These are phyloP conservation scores for Udeniomyces megalosporus DNA, from an alignment of 768 basidiomycete species.

Conservation along the genomic window DNA sequence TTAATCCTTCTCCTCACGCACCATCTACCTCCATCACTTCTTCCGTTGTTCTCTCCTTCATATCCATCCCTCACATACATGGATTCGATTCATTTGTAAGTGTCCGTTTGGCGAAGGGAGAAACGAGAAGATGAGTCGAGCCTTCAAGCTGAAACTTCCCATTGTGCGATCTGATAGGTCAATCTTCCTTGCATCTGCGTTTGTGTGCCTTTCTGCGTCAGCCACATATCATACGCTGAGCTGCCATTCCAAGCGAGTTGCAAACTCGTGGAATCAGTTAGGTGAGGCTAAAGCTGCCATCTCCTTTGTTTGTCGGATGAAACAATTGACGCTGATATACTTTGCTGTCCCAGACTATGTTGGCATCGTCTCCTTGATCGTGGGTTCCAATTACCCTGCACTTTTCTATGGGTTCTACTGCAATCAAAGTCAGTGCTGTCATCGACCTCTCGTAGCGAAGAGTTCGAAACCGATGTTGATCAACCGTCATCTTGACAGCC, in stretches of 20 bases:
- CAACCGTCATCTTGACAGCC: no score
- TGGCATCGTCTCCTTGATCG: slow-evolving; percentile 60
- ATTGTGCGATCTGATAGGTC: slow-evolving; percentile 21
- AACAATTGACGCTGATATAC: no score
- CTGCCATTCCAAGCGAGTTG: slow-evolving; percentile 47
- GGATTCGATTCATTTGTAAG: slow-evolving; percentile 2
- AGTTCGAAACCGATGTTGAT: no score
- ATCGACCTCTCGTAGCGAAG: no score
- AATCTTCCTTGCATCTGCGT: slow-evolving; percentile 20
- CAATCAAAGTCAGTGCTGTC: slow-evolving; percentile 25
- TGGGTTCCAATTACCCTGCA: slow-evolving; percentile 62
- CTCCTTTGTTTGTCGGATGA: no score
- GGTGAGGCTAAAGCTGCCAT: no score
- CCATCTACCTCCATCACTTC: slow-evolving; percentile 27
- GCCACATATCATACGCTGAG: slow-evolving; percentile 31
- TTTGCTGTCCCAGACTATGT: slow-evolving; percentile 36
- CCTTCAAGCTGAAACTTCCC: no score
- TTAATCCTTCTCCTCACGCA: slow-evolving; percentile 39
- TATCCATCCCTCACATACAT: not conserved
- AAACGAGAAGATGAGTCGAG: no score
- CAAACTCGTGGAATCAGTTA: slow-evolving; percentile 26
- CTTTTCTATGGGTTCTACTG: slow-evolving; percentile 69
- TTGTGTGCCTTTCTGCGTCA: slow-evolving; percentile 47
- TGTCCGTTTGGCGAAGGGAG: no score
- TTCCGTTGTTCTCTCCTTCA: not conserved